Conservation (phyloP, 805 yeast genomes). For the Nakazawaea ishiwadae region DNA sequence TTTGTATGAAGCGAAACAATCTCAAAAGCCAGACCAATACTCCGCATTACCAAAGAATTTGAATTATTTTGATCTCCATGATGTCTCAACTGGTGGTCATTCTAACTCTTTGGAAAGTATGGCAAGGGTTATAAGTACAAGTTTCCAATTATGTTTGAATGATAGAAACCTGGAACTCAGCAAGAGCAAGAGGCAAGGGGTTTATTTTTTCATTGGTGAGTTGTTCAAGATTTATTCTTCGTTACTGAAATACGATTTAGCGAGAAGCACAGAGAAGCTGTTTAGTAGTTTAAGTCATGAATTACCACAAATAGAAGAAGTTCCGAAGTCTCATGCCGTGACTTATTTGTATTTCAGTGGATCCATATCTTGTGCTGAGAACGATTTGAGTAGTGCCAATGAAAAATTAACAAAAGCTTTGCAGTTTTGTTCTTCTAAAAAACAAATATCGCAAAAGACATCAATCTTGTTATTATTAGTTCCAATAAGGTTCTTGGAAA, state of each 20-base stretch:
- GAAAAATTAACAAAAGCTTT: slow-evolving; percentile 49
- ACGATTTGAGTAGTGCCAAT: slow-evolving; percentile 49
- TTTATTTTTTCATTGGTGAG: slow-evolving; percentile 66
- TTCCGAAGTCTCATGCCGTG: slow-evolving; percentile 49
- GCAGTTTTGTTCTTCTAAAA: slow-evolving; percentile 22
- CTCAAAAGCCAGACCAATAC: slow-evolving; percentile 14
- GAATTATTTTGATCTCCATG: not conserved
- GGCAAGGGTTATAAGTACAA: slow-evolving; percentile 47
- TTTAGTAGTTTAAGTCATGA: slow-evolving; percentile 23
- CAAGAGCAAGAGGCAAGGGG: slow-evolving; percentile 53
- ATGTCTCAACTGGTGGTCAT: not conserved
- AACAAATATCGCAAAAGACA: slow-evolving; percentile 31
- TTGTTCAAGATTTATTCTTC: slow-evolving; percentile 67
- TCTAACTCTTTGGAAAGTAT: slow-evolving; percentile 18
- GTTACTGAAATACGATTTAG: slow-evolving; percentile 64
- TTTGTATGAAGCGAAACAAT: slow-evolving; percentile 31
- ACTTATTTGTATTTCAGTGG: slow-evolving; percentile 69
- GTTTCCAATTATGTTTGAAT: slow-evolving; percentile 73
- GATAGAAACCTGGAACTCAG: slow-evolving; percentile 58
- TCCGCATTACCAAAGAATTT: not conserved
- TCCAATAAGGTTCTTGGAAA: slow-evolving; percentile 55
- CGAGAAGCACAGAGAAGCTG: slow-evolving; percentile 62
- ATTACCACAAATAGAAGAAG: slow-evolving; percentile 43
- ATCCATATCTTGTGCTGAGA: slow-evolving; percentile 59
- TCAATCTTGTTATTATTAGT: slow-evolving; percentile 52